These are phyloP conservation scores for Solanum dulcamara DNA, from an alignment of 257 asterid species.

Conservation along the genomic window DNA sequence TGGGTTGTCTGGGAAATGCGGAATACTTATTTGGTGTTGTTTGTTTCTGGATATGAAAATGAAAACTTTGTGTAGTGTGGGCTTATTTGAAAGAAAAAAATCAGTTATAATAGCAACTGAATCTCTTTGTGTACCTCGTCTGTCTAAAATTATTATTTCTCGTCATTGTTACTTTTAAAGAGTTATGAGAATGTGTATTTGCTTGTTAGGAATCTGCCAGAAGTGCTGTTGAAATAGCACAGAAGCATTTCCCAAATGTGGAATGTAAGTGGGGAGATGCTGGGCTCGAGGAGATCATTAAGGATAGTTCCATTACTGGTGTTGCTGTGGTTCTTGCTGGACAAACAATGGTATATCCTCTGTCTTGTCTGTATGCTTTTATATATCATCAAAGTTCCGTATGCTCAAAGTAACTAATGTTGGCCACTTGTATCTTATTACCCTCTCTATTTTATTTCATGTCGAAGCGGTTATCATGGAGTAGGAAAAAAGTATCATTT, in stretches of 20 bases:
- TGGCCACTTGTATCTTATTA: background rate
- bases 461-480: background rate
- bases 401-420: background rate
- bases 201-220: slow-evolving; percentile 63
- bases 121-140: background rate
- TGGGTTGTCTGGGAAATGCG: background rate
- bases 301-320: slow-evolving; percentile 56
- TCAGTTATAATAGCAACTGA: background rate
- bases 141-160: background rate
- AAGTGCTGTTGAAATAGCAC: slow-evolving; percentile 74
- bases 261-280: slow-evolving; percentile 89
- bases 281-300: slow-evolving; percentile 72
- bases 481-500: background rate
- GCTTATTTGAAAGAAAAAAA: background rate
- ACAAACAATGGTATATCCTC: slow-evolving; percentile 53
- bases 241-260: slow-evolving; percentile 56
- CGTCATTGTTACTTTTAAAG: background rate
- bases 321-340: slow-evolving; percentile 92
- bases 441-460: background rate
- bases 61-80: background rate
- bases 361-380: background rate
- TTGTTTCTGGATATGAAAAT: background rate
- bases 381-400: background rate
- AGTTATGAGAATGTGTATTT: background rate
- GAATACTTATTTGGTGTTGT: background rate